These are phyloP conservation scores for Kazachstania africana DNA, from an alignment of 805 yeast genomes.

Conservation along the genomic window DNA sequence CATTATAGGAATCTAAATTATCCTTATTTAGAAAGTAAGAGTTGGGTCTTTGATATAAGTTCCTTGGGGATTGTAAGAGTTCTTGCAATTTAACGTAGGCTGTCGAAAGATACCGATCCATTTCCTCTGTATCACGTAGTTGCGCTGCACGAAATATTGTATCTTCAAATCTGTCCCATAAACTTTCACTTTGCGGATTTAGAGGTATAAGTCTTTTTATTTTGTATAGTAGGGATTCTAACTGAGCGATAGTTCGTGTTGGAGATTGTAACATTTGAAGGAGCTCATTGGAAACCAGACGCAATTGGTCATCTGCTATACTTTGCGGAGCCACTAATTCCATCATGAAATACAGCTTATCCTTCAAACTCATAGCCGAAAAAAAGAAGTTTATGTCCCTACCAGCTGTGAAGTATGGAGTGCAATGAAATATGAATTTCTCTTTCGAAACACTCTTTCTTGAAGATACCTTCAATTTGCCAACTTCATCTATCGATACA, in stretches of 20 bases:
- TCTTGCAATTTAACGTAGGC: conserved; percentile 11
- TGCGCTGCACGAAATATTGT: conserved; percentile 10
- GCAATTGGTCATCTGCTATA: conserved; percentile 9
- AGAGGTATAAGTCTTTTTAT: conserved; percentile 10
- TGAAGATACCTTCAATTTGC: no score
- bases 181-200: conserved; percentile 6
- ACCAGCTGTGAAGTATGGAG: no score
- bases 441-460: no score
- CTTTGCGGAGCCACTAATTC: conserved; percentile 18
- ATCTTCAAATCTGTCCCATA: conserved; percentile 16
- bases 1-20: conserved; percentile 3
- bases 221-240: conserved; percentile 12
- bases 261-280: conserved; percentile 9
- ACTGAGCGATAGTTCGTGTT: conserved; percentile 8
- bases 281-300: conserved; percentile 11
- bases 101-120: conserved; percentile 11
- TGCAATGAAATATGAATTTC: no score
- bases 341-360: conserved; percentile 11
- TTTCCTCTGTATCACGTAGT: conserved; percentile 11
- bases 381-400: no score
- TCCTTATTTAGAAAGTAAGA: conserved; percentile 2
- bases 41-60: neutral
- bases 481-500: no score
- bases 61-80: conserved; percentile 6
- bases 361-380: conserved; percentile 21